These are phyloP conservation scores for Malus hybrid DNA, from an alignment of 331 rosid species.

Conservation along the genomic window DNA sequence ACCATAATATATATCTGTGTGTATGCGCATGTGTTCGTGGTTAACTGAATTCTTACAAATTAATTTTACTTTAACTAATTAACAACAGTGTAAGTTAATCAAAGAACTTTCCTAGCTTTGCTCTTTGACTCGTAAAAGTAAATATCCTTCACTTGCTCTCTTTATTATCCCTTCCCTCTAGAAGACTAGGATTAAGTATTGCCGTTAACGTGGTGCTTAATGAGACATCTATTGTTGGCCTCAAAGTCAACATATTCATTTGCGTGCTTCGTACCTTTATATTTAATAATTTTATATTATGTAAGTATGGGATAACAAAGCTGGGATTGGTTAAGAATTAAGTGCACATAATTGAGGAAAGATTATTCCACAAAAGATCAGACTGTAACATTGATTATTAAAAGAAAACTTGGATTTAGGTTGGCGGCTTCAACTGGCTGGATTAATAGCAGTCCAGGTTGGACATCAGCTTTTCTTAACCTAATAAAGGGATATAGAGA, in stretches of 20 bases:
- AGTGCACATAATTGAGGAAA: not conserved
- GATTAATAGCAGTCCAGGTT: not conserved
- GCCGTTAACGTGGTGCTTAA: not conserved
- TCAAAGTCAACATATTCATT: constrained; percentile 24
- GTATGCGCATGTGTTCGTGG: no score
- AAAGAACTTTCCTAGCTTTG: no score
- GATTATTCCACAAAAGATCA: not conserved
- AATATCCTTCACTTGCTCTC: no score
- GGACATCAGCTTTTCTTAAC: not conserved
- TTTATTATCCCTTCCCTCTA: no score
- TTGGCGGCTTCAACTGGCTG: not conserved
- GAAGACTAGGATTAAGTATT: not conserved
- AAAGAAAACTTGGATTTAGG: constrained; percentile 19
- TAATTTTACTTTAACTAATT: no score
- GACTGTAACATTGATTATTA: not conserved
- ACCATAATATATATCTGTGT: not conserved
- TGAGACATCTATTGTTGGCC: constrained; percentile 7
- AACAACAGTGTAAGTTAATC: no score
- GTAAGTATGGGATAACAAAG: not conserved
- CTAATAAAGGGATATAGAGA: constrained; percentile 8
- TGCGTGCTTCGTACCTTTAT: not conserved
- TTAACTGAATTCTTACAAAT: no score
- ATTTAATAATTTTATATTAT: no score
- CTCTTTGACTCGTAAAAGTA: no score
- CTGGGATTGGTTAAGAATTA: constrained; percentile 29